Evolutionary conservation across 148 eudicot species (phyloP).

Genomic region (Drosera capensis): DNA sequence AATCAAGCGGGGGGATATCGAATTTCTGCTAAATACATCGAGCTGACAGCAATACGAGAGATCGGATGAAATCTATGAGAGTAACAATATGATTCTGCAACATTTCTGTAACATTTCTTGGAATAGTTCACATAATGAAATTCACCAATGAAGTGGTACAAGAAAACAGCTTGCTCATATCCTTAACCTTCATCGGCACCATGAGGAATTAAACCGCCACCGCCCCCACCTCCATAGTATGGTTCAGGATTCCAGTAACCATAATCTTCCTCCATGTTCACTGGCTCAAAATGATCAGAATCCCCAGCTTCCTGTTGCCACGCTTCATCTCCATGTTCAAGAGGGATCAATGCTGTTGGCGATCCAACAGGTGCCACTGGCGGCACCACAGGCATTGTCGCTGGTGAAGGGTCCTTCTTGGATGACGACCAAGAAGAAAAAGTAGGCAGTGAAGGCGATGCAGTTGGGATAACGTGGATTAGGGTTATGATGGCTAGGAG

Average conservation of each 20-base stretch:
- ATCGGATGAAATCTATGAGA: too few relatives aligned
- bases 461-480: conserved; percentile 2
- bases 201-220: conserved; percentile 18
- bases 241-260: conserved; percentile 30
- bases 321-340: neutral
- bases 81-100: too few relatives aligned
- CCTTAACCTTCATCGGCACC: neutral
- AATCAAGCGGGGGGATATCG: too few relatives aligned
- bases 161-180: neutral
- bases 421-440: neutral
- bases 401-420: neutral
- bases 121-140: too few relatives aligned
- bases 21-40: too few relatives aligned
- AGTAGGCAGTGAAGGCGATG: conserved; percentile 2
- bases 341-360: neutral
- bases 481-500: conserved; percentile 7
- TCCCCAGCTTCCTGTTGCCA: neutral
- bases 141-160: too few relatives aligned
- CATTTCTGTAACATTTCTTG: too few relatives aligned
- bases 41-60: too few relatives aligned
- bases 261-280: conserved; percentile 18
- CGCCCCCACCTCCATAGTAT: conserved; percentile 10
- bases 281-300: neutral
- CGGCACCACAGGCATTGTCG: neutral
- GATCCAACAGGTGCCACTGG: neutral